A percentile compares a stretch with the other conserved stretches of the same genome.
These are phyloP conservation scores for Salix exigua DNA, from an alignment of 345 rosid species.

Conservation along the genomic window DNA sequence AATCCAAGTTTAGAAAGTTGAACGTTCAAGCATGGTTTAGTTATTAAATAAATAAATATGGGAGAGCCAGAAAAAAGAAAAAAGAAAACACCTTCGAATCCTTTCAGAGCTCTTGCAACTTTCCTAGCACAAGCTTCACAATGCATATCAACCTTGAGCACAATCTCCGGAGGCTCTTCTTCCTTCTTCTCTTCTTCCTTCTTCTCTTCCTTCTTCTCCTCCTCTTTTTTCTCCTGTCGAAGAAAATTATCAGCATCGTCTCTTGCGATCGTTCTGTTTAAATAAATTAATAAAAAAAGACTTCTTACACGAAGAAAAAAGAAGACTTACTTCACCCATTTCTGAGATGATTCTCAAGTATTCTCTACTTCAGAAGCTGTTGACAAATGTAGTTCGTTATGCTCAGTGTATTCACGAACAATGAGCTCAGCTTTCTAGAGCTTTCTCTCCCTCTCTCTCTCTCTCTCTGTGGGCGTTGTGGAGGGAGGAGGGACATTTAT, in stretches of 20 bases:
- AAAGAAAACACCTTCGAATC: conserved; percentile 47
- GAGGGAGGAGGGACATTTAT: conserved; percentile 16
- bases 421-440: background rate
- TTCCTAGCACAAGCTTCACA: conserved; percentile 78
- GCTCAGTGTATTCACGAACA: background rate
- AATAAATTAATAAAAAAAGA: background rate
- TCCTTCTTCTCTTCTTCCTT: conserved; percentile 22
- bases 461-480: conserved; percentile 8
- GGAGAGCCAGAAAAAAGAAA: background rate
- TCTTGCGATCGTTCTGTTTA: background rate
- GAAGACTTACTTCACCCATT: conserved; percentile 49
- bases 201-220: conserved; percentile 11
- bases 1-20: background rate
- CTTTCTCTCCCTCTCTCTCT: conserved; percentile 5
- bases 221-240: conserved; percentile 22
- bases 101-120: conserved; percentile 55
- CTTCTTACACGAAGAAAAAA: background rate
- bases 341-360: conserved; percentile 11
- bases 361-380: background rate
- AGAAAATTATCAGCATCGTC: background rate
- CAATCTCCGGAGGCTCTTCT: conserved; percentile 45
- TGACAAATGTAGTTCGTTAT: background rate
- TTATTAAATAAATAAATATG: too few species aligned
- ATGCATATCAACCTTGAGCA: conserved; percentile 78
- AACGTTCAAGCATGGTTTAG: background rate